Evolutionary conservation across 2,329 filamentous ascomycete species (phyloP).

Genomic region (Ophiosphaerella herpotricha): DNA sequence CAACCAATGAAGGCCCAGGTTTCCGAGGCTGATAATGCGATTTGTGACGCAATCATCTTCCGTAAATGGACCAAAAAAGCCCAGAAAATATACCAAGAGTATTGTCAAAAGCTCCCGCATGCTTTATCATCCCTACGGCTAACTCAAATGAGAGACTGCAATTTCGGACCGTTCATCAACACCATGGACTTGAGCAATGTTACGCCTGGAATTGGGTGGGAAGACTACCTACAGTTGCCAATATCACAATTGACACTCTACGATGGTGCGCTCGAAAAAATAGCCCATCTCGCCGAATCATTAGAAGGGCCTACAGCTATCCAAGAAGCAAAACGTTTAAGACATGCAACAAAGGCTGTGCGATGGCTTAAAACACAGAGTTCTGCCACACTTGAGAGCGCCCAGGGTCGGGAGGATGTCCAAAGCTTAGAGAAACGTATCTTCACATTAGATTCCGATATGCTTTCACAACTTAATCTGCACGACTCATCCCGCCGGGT

Average conservation of each 20-base stretch:
- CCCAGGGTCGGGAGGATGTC: constrained; percentile 26
- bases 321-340: constrained; percentile 14
- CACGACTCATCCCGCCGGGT: constrained; percentile 21
- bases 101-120: constrained; percentile 31
- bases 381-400: constrained; percentile 14
- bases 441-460: constrained; percentile 17
- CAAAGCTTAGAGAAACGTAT: constrained; percentile 31
- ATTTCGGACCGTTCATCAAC: constrained; percentile 31
- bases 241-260: constrained; percentile 29
- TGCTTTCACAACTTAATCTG: constrained; percentile 23
- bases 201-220: constrained; percentile 33
- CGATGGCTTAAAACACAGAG: constrained; percentile 15
- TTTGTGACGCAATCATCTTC: constrained; percentile 28
- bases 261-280: constrained; percentile 16
- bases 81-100: constrained; percentile 27
- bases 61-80: constrained; percentile 26
- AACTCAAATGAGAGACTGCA: constrained; percentile 23
- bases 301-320: constrained; percentile 3
- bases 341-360: constrained; percentile 16
- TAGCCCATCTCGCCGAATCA: constrained; percentile 11
- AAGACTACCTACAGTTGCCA: constrained; percentile 33
- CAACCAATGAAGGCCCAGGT: constrained; percentile 23
- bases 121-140: constrained; percentile 27
- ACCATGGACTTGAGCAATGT: constrained; percentile 30
- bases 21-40: constrained; percentile 7